Conservation (phyloP, 495 filamentous ascomycete genomes). For the Rostrohypoxylon terebratum region DNA sequence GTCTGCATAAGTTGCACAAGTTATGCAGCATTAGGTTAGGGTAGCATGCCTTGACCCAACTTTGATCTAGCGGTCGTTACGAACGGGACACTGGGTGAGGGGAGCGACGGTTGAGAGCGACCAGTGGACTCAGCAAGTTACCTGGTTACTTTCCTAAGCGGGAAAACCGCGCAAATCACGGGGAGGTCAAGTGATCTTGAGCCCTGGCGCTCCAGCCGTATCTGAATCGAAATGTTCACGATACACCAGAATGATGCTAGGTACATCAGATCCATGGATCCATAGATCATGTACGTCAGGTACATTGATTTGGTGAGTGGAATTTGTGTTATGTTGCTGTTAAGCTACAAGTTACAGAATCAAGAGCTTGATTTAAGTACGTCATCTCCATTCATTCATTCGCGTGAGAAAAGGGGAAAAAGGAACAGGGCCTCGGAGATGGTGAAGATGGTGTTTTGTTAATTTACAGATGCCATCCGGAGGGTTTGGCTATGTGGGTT, state of each 20-base stretch:
- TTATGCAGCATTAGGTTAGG: conserved; percentile 17
- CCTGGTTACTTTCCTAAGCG: conserved; percentile 16
- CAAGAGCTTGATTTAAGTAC: conserved; percentile 1
- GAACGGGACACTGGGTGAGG: neutral
- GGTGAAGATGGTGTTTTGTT: conserved; percentile 43
- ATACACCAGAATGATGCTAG: conserved; percentile 4
- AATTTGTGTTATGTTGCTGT: conserved; percentile 12
- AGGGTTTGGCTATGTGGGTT: conserved; percentile 22
- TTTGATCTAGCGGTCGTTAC: neutral
- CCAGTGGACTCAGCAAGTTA: neutral
- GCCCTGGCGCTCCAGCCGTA: conserved; percentile 2
- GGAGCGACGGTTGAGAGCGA: too few species aligned
- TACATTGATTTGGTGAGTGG: conserved; percentile 10
- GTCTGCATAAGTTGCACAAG: conserved; percentile 28
- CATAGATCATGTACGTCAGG: neutral
- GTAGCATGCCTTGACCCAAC: neutral
- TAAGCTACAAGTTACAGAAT: conserved; percentile 13
- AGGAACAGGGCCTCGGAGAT: conserved; percentile 13
- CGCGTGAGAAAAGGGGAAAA: neutral
- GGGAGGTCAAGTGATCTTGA: conserved; percentile 25
- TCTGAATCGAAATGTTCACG: neutral
- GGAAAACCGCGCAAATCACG: conserved; percentile 43
- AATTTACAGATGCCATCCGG: conserved; percentile 40
- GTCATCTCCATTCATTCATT: conserved; percentile 7
- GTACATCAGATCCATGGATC: neutral